Evolutionary conservation across 2,329 filamentous ascomycete species (phyloP).

Genomic region (Aspergillus fischeri): DNA sequence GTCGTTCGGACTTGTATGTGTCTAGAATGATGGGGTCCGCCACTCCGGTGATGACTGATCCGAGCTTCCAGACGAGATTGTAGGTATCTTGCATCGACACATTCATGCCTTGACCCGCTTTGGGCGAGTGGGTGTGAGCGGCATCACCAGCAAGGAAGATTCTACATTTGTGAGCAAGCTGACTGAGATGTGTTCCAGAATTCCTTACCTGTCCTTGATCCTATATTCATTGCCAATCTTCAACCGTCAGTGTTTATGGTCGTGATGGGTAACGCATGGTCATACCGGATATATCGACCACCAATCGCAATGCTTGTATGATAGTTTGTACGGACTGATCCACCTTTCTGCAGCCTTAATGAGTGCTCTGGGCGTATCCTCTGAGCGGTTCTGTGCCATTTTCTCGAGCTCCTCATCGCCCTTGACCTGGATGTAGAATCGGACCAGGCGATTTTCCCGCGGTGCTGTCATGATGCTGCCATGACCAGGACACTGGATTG

Average conservation of each 20-base stretch:
- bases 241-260: no score
- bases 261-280: no score
- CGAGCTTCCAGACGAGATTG: conserved; percentile 56
- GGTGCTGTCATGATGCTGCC: conserved; percentile 16
- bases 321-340: conserved; percentile 10
- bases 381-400: background rate
- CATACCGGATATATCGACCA: conserved; percentile 16
- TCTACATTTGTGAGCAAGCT: background rate
- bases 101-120: conserved; percentile 57
- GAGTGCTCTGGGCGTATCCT: conserved; percentile 3
- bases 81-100: conserved; percentile 51
- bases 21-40: conserved; percentile 39
- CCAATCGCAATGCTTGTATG: conserved; percentile 14
- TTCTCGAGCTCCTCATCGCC: conserved; percentile 1
- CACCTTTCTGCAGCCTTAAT: conserved; percentile 3
- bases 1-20: conserved; percentile 49
- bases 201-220: no score
- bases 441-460: conserved; percentile 14
- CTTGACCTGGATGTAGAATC: conserved; percentile 13
- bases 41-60: conserved; percentile 40
- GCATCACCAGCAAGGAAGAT: conserved; percentile 2
- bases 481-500: conserved; percentile 6
- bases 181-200: no score
- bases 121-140: conserved; percentile 57
- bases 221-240: no score